Base-by-base conservation (phyloP, 202 grass and related monocot species). In the Dendrocalamus latiflorus region DNA sequence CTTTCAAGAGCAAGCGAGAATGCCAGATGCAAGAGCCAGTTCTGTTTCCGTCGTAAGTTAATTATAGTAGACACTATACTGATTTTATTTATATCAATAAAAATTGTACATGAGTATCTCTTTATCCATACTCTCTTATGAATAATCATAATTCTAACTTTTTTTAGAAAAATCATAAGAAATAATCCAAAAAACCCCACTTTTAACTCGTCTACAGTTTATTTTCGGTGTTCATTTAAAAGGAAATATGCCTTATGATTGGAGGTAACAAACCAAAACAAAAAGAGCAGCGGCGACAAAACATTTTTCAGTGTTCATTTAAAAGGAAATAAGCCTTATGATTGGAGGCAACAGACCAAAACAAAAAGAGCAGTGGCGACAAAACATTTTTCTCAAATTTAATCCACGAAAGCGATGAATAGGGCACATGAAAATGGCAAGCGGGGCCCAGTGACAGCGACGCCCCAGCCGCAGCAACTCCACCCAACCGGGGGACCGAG, bases 341-440 rank as follows among this genome's bases (percentile, higher is more conserved):
- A 72, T 77, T 50, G 87, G 72, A 50, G 72, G n/a, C 57, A 43
- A 14, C 71, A 59, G 73, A 41, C 45, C 33, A 68, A 65, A 36
- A 74, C 68, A 68, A 67, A 84, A 75, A 21, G 14, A 70, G 20
- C 43, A 51, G 33, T 6, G 8, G 25, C 24, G 71, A 58, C 71
- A 72, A 37, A 65, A 8, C 41, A 13, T 22, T 82, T 45, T 9
- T 37, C 4, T 30, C 15, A 0, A 39, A 7, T 33, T 72, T 21
- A 72, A 86, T 28, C 16, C 14, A 0, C 0, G 45, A 65, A 55
- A 81, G 25, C 56, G 58, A 47, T 17, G n/a, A 15, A 45, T 74
- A 36, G 34, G 3, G n/a, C 68, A 0, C 36, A 11, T 1, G 56
- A 58, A 77, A 82, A 85, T 56, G 38, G 8, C 4, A 1, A 9